Conservation (phyloP, 75 land plant species). For the Sequoia sempervirens region DNA sequence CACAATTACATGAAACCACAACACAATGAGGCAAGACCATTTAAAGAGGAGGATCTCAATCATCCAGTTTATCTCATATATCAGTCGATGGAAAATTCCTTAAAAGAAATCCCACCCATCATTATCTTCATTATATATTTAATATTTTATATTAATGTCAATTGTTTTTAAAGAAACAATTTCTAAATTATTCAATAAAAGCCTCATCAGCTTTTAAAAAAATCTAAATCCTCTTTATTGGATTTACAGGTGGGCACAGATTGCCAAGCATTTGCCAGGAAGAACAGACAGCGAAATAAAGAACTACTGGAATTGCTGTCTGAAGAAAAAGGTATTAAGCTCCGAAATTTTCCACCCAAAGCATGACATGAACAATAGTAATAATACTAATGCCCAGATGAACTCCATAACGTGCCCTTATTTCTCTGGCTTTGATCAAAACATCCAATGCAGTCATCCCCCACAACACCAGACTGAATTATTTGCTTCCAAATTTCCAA, state of each 20-base stretch:
- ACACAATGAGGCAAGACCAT: too few species aligned
- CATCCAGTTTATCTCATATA: too few species aligned
- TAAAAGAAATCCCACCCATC: too few species aligned
- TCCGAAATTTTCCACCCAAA: not conserved
- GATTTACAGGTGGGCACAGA: slow-evolving; percentile 60
- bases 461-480: not conserved
- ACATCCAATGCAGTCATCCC: not conserved
- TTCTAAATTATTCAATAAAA: not conserved
- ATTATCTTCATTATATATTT: too few species aligned
- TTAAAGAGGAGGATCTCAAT: too few species aligned
- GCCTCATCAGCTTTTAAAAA: not conserved
- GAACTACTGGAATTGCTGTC: slow-evolving; percentile 73
- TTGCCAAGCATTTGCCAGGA: slow-evolving; percentile 70
- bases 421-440: not conserved
- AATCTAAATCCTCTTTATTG: not conserved
- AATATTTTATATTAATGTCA: too few species aligned
- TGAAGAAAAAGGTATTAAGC: slow-evolving; percentile 49
- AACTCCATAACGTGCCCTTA: not conserved
- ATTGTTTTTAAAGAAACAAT: not conserved
- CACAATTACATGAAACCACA: too few species aligned
- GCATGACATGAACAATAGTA: too few species aligned
- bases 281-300: slow-evolving; percentile 76
- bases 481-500: not conserved
- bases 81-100: too few species aligned
- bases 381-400: not conserved